These are phyloP conservation scores for Dimargaris cristalligena DNA, from an alignment of 192 early-diverging fungal species.

Conservation along the genomic window DNA sequence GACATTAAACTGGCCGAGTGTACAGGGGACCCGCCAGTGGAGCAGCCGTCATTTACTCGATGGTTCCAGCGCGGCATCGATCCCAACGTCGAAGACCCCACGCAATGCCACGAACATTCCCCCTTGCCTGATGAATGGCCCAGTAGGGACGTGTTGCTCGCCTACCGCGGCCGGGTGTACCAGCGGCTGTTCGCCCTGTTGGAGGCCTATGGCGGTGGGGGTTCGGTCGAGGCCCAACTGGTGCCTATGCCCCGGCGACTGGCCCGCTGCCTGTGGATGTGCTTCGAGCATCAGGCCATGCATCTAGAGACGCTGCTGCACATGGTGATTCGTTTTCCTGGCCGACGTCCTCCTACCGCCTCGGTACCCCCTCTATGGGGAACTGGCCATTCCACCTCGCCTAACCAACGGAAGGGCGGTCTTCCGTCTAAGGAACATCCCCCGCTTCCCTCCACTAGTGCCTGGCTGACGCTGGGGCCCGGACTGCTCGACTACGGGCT, in stretches of 20 bases:
- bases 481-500: not conserved
- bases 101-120: conserved; percentile 63
- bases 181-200: conserved; percentile 32
- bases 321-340: conserved; percentile 62
- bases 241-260: conserved; percentile 18
- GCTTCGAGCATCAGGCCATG: conserved; percentile 87
- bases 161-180: conserved; percentile 48
- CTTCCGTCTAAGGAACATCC: no score
- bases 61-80: conserved; percentile 95
- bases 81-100: conserved; percentile 61
- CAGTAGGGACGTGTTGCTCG: conserved; percentile 36
- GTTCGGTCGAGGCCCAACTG: conserved; percentile 13
- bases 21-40: conserved; percentile 29
- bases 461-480: not conserved
- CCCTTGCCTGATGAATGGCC: conserved; percentile 58
- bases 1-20: conserved; percentile 37
- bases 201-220: conserved; percentile 10
- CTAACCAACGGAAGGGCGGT: no score
- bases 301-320: conserved; percentile 84
- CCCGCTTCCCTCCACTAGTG: no score
- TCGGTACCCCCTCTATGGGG: conserved; percentile 15
- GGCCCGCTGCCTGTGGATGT: conserved; percentile 62
- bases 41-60: conserved; percentile 41
- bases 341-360: conserved; percentile 27
- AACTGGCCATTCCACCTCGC: not conserved